Base-by-base conservation (phyloP, 257 asterid genomes). In the Solanum pinnatisectum region DNA sequence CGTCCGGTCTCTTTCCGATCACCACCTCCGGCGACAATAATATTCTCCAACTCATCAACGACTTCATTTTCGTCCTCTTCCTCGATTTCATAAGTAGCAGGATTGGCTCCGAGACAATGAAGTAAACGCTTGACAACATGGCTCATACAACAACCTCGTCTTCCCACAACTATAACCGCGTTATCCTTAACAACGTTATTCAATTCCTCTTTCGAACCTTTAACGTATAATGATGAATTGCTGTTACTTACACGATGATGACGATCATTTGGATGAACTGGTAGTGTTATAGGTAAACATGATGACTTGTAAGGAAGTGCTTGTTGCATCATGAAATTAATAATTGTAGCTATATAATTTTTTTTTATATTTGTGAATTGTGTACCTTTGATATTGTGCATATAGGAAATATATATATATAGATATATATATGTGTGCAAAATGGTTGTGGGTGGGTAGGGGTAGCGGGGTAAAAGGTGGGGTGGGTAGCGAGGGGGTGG, bases 81-180 rank as follows among this genome's bases (percentile, higher is more conserved):
- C 15, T 95, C 95, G 12, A 96, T 90, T 68, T 92, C 92, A 67
- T 88, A 83, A 10, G 93, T 83, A 1, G 89, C 86, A 0, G 99
- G 99, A 86, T 92, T 95, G 5, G 94, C 97, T 5, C 98, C 99
- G 1, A 92, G 96, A 1, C 98, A 95, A 5, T 90, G 93, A 15
- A 96, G 91, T 87, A 96, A 30, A 27, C 90, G 96, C 93, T 91
- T 92, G 40, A 95, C 92, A 32, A 94, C 98, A 89, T 92, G 95
- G 91, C 98, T 94, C 98, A 96, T 95, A 89, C 98, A 95, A 90
- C 99, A 96, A 6, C 95, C 98, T 27, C 90, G 85, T 90, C 91
- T 83, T 1, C 94, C 96, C 22, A 95, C 88, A 49, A 94, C 95
- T 59, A 92, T 93, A 89, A 94, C 95, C 20, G 99, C 95, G 89